These are phyloP conservation scores for Didymella keratinophila DNA, from an alignment of 2,329 filamentous ascomycete species.

Conservation along the genomic window DNA sequence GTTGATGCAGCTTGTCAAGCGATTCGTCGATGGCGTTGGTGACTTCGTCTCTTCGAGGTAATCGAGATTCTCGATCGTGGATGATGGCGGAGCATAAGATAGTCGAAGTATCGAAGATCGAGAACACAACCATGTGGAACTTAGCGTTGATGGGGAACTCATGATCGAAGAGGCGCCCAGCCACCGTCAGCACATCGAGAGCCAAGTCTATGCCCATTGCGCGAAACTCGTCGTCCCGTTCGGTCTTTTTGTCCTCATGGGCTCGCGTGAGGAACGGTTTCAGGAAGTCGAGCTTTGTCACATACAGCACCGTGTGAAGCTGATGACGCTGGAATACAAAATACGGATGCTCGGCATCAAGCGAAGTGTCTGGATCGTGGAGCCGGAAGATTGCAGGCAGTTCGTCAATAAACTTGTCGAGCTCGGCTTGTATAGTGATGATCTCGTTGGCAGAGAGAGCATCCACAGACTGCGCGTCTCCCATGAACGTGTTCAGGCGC, in stretches of 20 bases:
- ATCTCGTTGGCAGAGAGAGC: slow-evolving; percentile 35
- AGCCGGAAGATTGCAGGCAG: slow-evolving; percentile 55
- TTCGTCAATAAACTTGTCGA: slow-evolving; percentile 55
- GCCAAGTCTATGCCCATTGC: slow-evolving; percentile 55
- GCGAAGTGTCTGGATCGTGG: slow-evolving; percentile 52
- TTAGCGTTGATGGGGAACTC: slow-evolving; percentile 58
- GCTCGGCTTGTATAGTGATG: slow-evolving; percentile 41
- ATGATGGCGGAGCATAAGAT: slow-evolving; percentile 61
- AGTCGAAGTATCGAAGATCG: slow-evolving; percentile 61
- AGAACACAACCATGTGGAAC: slow-evolving; percentile 60
- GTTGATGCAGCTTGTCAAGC: slow-evolving; percentile 42
- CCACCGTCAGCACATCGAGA: slow-evolving; percentile 54
- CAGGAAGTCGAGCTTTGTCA: slow-evolving; percentile 57
- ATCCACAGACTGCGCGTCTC: slow-evolving; percentile 26
- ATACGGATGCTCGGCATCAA: slow-evolving; percentile 55
- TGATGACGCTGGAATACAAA: slow-evolving; percentile 58
- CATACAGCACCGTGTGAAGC: slow-evolving; percentile 56
- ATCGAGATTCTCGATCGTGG: slow-evolving; percentile 55
- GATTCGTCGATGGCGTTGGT: slow-evolving; percentile 50
- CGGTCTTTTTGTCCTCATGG: slow-evolving; percentile 35
- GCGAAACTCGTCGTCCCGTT: slow-evolving; percentile 51
- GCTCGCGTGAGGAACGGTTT: slow-evolving; percentile 56
- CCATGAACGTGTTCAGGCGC: slow-evolving; percentile 37
- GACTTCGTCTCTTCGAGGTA: slow-evolving; percentile 55
- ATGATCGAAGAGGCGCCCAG: slow-evolving; percentile 55